Base-by-base conservation (phyloP, 495 filamentous ascomycete genomes). In the Aspergillus baeticus region DNA sequence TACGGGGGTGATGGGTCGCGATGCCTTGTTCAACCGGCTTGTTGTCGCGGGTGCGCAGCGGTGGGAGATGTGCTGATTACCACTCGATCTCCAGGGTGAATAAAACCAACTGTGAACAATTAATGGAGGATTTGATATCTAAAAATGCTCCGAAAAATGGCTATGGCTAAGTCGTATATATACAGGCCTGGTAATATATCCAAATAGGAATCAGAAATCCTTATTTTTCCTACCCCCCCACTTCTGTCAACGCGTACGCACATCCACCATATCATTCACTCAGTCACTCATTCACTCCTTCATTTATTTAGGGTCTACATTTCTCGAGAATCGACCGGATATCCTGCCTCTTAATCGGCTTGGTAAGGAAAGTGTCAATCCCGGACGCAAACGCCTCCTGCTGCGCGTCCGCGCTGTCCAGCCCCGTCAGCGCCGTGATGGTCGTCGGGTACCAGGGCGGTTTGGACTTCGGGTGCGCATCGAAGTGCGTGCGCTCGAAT, bases 1-100 rank as follows among this genome's bases (percentile, higher is more conserved):
- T 0, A 96, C 87, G 15, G 90, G 88, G 1, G 77, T 92, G 68
- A 79, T 79, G 58, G 64, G 87, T 67, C 68, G 92, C 52, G 87
- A 96, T 67, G 86, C 91, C 72, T 65, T 96, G 51, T 95, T 95
- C 60, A 96, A 96, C 74, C 81, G 92, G 21, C 60, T 96, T 55
- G 69, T 93, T 52, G 86, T 89, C 0, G 87, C 93, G 61, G 89
- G 88, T 17, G 82, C 79, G 21, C 90, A 96, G 79, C 89, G 88
- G 72, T 95, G 90, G 91, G 90, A 92, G 77, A 83, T 83, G 60
- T 87, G 85, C 80, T 96, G 65, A 80, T 46, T 4, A 29, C 8
- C 8, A 8, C 26, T 29, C 3, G 3, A 8, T 29, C 3, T 29
- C 4, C 26, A 29, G 8, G 8, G 4, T 29, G 3, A 3, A 29